phyloP scores from a whole-genome alignment of 2,329 filamentous ascomycete genomes.

The Pseudogymnoascus sp. region DNA sequence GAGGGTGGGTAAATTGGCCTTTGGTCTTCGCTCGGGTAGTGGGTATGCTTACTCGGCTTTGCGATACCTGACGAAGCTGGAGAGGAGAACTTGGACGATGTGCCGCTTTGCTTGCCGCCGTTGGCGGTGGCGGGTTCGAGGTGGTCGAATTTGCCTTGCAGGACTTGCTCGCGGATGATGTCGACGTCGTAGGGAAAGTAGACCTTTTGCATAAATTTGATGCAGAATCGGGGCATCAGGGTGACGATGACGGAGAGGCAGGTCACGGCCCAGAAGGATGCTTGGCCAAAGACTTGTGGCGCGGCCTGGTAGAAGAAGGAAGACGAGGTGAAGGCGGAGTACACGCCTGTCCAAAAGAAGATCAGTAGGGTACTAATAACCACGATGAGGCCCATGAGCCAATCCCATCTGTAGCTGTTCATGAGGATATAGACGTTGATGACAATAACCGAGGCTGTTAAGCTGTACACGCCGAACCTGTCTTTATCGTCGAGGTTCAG shows the following conservation, averaged over 20 bases:
- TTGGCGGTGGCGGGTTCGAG: conserved; percentile 35
- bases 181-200: conserved; percentile 91
- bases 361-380: conserved; percentile 75
- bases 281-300: conserved; percentile 67
- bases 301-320: conserved; percentile 71
- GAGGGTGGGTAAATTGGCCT: conserved; percentile 95
- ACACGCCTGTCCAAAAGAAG: conserved; percentile 94
- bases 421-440: conserved; percentile 93
- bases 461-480: conserved; percentile 80
- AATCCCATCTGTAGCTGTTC: conserved; percentile 98
- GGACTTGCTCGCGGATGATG: conserved; percentile 88
- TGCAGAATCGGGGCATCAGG: conserved; percentile 75
- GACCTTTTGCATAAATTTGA: conserved; percentile 86
- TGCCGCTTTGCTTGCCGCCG: conserved; percentile 8
- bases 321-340: conserved; percentile 39
- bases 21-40: conserved; percentile 67
- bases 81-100: conserved; percentile 39
- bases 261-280: conserved; percentile 81
- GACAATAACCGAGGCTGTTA: conserved; percentile 71
- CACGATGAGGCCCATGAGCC: conserved; percentile 81
- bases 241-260: conserved; percentile 73
- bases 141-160: conserved; percentile 71
- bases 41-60: conserved; percentile 40
- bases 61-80: conserved; percentile 51
- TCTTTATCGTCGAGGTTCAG: conserved; percentile 69